These are phyloP conservation scores for Phaffia rhodozyma DNA, from an alignment of 1,284 basidiomycete species.

Conservation along the genomic window DNA sequence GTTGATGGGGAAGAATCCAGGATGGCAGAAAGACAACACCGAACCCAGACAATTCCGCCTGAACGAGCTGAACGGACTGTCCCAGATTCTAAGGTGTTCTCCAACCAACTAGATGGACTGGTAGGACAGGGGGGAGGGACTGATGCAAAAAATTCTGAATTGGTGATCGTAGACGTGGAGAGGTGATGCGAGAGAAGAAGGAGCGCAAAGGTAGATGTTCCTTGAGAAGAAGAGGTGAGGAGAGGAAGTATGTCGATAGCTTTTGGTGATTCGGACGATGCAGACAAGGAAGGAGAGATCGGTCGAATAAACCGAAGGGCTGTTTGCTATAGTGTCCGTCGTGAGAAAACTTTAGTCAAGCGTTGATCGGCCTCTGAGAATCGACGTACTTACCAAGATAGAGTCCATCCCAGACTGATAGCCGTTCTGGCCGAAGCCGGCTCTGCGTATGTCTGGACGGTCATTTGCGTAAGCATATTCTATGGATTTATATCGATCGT, in stretches of 20 bases:
- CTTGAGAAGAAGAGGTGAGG: neutral
- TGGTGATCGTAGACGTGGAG: neutral
- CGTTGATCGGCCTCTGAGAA: too few relatives aligned
- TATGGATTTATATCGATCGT: too few relatives aligned
- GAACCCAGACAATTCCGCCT: neutral
- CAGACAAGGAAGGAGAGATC: neutral
- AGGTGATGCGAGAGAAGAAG: constrained; percentile 11
- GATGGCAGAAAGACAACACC: neutral
- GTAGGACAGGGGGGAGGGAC: neutral
- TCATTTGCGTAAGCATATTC: too few relatives aligned
- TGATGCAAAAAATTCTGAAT: neutral
- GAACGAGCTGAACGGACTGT: neutral
- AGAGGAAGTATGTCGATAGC: neutral
- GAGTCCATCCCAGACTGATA: too few relatives aligned
- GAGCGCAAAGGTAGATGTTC: constrained; percentile 1
- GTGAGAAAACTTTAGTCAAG: too few relatives aligned
- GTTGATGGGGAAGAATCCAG: neutral
- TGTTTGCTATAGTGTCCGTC: neutral
- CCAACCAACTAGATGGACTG: constrained; percentile 3
- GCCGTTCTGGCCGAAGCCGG: too few relatives aligned
- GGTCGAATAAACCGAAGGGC: neutral
- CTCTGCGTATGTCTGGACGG: too few relatives aligned
- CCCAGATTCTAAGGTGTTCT: neutral
- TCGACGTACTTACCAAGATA: too few relatives aligned
- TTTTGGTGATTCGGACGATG: neutral